Percentiles rank a stretch among this genome's conserved stretches.
These are phyloP conservation scores for Penicillium longicatenatum DNA, from an alignment of 495 filamentous ascomycete genomes.

Conservation along the genomic window DNA sequence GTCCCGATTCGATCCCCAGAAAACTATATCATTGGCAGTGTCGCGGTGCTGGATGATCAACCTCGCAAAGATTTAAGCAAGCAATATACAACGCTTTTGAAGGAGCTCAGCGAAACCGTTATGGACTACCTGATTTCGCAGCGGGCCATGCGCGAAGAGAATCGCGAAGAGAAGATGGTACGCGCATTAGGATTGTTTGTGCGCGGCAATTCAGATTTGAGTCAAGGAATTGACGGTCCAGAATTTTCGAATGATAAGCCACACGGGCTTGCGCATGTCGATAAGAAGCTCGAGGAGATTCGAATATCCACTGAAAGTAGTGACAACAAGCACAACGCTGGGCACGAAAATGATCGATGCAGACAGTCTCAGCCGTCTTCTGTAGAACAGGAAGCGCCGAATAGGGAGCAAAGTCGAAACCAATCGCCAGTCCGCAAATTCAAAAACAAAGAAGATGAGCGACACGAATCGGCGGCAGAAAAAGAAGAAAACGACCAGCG, in stretches of 20 bases:
- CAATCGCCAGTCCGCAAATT: slow-evolving; percentile 21
- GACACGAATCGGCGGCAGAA: neutral
- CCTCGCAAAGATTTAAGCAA: slow-evolving; percentile 22
- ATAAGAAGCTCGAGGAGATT: slow-evolving; percentile 16
- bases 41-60: slow-evolving; percentile 57
- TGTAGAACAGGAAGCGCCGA: neutral
- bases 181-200: slow-evolving; percentile 57
- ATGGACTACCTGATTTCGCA: slow-evolving; percentile 59
- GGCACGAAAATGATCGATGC: neutral
- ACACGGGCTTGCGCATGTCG: slow-evolving; percentile 12
- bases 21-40: slow-evolving; percentile 64
- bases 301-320: slow-evolving; percentile 8
- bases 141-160: slow-evolving; percentile 50
- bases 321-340: neutral
- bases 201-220: slow-evolving; percentile 47
- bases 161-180: slow-evolving; percentile 56
- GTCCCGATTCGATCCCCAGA: slow-evolving; percentile 53
- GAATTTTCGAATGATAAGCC: neutral
- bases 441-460: neutral
- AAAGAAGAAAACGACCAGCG: slow-evolving; percentile 17
- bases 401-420: neutral
- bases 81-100: slow-evolving; percentile 24
- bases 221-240: slow-evolving; percentile 20
- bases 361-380: neutral
- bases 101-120: slow-evolving; percentile 50